These are phyloP conservation scores for Pseudocercospora fijiensis DNA, from an alignment of 2,329 filamentous ascomycete species.

Conservation along the genomic window DNA sequence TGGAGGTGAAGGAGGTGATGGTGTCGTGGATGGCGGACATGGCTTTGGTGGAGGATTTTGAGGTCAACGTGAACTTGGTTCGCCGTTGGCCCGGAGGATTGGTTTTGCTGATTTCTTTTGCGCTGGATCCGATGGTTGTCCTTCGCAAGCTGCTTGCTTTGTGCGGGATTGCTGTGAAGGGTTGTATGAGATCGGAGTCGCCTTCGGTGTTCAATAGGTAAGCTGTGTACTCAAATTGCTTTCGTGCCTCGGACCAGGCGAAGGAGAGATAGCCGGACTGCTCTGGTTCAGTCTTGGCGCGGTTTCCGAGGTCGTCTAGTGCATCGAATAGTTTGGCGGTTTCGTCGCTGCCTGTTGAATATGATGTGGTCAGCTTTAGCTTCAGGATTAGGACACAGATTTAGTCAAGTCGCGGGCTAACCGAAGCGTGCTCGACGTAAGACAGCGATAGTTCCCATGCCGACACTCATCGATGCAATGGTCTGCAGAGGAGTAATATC, in stretches of 20 bases:
- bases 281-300: slow-evolving; percentile 11
- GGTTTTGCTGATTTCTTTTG: slow-evolving; percentile 20
- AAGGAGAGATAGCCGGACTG: slow-evolving; percentile 26
- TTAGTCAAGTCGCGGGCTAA: neutral
- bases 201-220: slow-evolving; percentile 27
- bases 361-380: neutral
- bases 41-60: slow-evolving; percentile 10
- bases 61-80: slow-evolving; percentile 27
- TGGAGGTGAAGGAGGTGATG: slow-evolving; percentile 11
- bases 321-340: slow-evolving; percentile 20
- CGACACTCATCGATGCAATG: neutral
- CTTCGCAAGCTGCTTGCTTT: slow-evolving; percentile 18
- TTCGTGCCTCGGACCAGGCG: slow-evolving; percentile 21
- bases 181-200: slow-evolving; percentile 13
- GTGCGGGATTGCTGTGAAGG: slow-evolving; percentile 22
- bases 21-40: slow-evolving; percentile 24
- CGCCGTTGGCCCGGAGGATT: slow-evolving; percentile 22
- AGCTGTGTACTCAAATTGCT: slow-evolving; percentile 18
- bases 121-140: slow-evolving; percentile 20
- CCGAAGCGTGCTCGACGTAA: neutral
- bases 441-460: neutral
- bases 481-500: neutral
- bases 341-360: neutral
- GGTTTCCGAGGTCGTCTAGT: slow-evolving; percentile 11
- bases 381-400: neutral